Evolutionary conservation across 192 early-diverging fungal species (phyloP), one percentile per base, ranked within the genome.

Genomic region (Coemansia sp.): DNA sequence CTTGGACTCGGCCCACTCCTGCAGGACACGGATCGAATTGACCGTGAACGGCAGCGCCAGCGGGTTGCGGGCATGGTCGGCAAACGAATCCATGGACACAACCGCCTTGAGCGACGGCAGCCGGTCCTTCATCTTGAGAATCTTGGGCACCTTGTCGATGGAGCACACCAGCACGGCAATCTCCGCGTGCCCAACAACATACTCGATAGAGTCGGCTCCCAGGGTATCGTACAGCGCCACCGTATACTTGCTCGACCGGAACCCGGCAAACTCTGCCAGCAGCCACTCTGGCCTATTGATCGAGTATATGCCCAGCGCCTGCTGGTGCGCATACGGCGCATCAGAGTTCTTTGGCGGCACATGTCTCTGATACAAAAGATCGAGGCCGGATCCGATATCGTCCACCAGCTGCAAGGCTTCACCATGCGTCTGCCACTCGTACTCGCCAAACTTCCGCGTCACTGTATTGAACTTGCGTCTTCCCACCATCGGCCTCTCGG

Each of bases 211-310:
- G 17, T 90, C 85, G 1, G 83, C 76, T 17, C 89, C 94, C 16
- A 95, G 73, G 6, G 90, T 91, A 47, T 95, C 92, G 57, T 93
- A 92, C 19, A 97, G 74, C 0, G 91, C 83, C 3, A 93, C 88
- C 7, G 77, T 78, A 46, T 65, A 76, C 29, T 80, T 56, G 35
- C 63, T 76, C 17, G 85, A 83, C n/a, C 78, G 62, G 52, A 79
- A 77, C 14, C 82, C 76, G 1, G 75, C 88, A 31, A 79, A 67
- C 52, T 89, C 84, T 7, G 82, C 51, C 26, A 92, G 75, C 29
- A 76, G 58, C 85, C 89, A 92, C 38, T 89, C 86, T 5, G 82
- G 72, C 5, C 85, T 67, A 65, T 91, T 91, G 58, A 79, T 74
- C 5, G 87, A 67, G 77, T 87, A 91, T 23, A 93, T 73, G 5